Percentiles rank a stretch among this genome's conserved stretches.
phyloP scores from a whole-genome alignment of 352 stramenopile genomes.

The Phytophthora pluvialis region DNA sequence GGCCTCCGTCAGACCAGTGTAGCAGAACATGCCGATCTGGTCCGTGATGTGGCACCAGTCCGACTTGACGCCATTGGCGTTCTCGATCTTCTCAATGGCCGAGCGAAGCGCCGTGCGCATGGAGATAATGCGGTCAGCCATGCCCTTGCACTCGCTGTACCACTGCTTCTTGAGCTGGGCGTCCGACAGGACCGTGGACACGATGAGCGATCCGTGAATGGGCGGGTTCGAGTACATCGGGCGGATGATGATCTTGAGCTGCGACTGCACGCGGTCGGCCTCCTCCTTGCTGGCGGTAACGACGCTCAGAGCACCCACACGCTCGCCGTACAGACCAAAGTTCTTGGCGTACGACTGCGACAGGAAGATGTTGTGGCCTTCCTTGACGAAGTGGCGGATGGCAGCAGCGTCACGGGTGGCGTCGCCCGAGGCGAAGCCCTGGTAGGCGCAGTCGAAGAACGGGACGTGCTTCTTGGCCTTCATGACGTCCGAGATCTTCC shows the following conservation, averaged over 20 bases:
- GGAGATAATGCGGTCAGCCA: slow-evolving; percentile 95
- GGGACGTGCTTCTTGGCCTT: slow-evolving; percentile 96
- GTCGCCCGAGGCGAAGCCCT: slow-evolving; percentile 98
- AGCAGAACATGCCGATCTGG: slow-evolving; percentile 99
- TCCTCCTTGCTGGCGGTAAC: slow-evolving; percentile 96
- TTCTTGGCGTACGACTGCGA: slow-evolving; percentile 99
- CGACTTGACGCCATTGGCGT: slow-evolving; percentile 74
- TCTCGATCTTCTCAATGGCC: slow-evolving; percentile 83
- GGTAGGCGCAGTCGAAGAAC: slow-evolving; percentile 99
- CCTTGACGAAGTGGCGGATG: slow-evolving; percentile 97
- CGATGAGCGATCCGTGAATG: slow-evolving; percentile 97
- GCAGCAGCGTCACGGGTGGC: slow-evolving; percentile 95
- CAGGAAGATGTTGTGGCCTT: slow-evolving; percentile 97
- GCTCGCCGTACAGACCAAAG: slow-evolving; percentile 99
- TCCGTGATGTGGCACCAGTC: slow-evolving; percentile 98
- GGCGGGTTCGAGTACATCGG: slow-evolving; percentile 99
- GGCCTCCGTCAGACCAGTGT: slow-evolving; percentile 95
- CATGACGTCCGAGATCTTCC: slow-evolving; percentile 95
- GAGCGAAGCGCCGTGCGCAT: slow-evolving; percentile 92
- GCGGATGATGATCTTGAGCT: slow-evolving; percentile 99
- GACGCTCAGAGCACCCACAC: slow-evolving; percentile 96
- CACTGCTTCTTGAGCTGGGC: slow-evolving; percentile 93
- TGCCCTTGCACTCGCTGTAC: slow-evolving; percentile 95
- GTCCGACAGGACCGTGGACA: slow-evolving; percentile 96
- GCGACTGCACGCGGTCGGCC: slow-evolving; percentile 94